phyloP scores from a whole-genome alignment of 352 stramenopile species.

The Phytopythium kandeliae region DNA sequence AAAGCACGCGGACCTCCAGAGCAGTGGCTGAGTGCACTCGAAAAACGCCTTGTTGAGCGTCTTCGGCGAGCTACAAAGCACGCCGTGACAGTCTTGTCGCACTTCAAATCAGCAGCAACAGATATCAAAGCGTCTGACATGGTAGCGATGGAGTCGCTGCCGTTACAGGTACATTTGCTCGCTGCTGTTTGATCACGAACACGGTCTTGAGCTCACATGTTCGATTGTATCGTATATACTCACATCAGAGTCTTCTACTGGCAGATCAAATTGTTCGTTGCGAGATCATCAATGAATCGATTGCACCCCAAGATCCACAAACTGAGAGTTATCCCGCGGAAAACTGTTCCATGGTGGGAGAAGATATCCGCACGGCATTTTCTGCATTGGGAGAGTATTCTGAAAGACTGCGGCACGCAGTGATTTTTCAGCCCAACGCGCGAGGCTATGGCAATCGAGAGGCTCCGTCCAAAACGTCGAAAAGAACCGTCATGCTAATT shows the following conservation, averaged over 20 bases:
- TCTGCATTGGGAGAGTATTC: not conserved
- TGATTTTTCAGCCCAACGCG: not conserved
- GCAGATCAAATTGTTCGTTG: slow-evolving; percentile 44
- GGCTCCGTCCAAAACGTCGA: not conserved
- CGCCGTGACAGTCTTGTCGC: slow-evolving; percentile 17
- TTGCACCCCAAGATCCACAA: not conserved
- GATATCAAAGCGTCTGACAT: not conserved
- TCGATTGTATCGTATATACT: not conserved
- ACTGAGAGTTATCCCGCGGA: no score
- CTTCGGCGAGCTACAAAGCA: slow-evolving; percentile 51
- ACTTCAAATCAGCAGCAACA: slow-evolving; percentile 2
- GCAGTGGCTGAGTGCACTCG: slow-evolving; percentile 54
- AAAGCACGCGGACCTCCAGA: slow-evolving; percentile 65
- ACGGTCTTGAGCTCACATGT: no score
- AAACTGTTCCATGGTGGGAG: no score
- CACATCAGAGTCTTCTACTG: slow-evolving; percentile 29
- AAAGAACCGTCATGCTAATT: slow-evolving; percentile 13
- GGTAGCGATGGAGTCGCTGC: slow-evolving; percentile 1
- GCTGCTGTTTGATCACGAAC: no score
- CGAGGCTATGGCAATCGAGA: not conserved
- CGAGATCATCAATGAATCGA: slow-evolving; percentile 25
- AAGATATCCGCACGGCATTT: not conserved
- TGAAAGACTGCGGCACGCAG: not conserved
- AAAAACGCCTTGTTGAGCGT: slow-evolving; percentile 54
- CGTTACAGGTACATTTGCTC: slow-evolving; percentile 20